phyloP scores from a whole-genome alignment of 352 stramenopile species.

The Phytophthora sp. region DNA sequence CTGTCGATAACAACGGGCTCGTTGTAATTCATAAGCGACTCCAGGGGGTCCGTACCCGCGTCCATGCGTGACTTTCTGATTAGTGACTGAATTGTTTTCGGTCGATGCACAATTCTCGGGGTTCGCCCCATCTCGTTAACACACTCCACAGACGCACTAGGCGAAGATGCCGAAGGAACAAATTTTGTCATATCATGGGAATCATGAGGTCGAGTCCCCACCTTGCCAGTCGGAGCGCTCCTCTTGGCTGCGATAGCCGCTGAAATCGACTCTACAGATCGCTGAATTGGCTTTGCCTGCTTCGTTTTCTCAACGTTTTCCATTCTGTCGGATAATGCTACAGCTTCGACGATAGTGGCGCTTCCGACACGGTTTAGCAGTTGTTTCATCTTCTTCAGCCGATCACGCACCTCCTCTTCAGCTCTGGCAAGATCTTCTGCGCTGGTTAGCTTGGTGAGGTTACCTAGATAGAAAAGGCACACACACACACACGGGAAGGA shows the following conservation, averaged over 20 bases:
- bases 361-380: constrained; percentile 52
- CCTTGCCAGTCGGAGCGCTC: constrained; percentile 6
- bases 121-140: constrained; percentile 6
- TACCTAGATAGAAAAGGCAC: constrained; percentile 37
- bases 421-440: constrained; percentile 54
- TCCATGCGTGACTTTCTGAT: constrained; percentile 47
- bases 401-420: constrained; percentile 54
- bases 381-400: constrained; percentile 64
- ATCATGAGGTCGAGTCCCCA: not conserved
- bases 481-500: too few species aligned
- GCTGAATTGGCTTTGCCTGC: constrained; percentile 1
- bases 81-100: constrained; percentile 34
- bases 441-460: constrained; percentile 54
- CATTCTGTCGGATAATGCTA: not conserved
- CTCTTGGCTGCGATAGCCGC: constrained; percentile 13
- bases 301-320: not conserved
- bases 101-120: constrained; percentile 29
- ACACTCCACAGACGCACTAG: constrained; percentile 10
- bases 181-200: constrained; percentile 3
- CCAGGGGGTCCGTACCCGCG: constrained; percentile 59
- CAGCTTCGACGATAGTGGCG: too few species aligned
- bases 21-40: constrained; percentile 48
- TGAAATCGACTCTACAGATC: constrained; percentile 14
- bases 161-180: not conserved
- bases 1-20: constrained; percentile 2